Evolutionary conservation across 345 rosid genomes (phyloP).

Genomic region (Sonneratia caseolaris): DNA sequence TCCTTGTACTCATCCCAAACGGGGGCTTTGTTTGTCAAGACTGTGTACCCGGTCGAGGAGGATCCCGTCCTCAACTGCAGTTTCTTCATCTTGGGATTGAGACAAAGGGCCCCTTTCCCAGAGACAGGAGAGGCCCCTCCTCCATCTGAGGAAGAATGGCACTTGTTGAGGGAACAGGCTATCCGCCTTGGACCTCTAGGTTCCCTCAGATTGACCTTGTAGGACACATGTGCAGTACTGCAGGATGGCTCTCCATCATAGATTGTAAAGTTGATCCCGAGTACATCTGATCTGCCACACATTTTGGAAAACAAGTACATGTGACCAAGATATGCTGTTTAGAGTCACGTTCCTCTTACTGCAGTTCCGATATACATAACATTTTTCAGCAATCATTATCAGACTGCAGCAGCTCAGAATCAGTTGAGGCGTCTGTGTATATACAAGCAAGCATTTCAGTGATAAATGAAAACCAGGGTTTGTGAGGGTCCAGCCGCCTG

Average conservation of each 20-base stretch:
- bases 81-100: constrained; percentile 28
- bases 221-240: constrained; percentile 66
- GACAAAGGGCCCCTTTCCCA: constrained; percentile 11
- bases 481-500: too few relatives aligned
- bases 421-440: too few relatives aligned
- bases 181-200: constrained; percentile 97
- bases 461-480: too few relatives aligned
- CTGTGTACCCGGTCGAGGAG: constrained; percentile 23
- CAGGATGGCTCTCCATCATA: constrained; percentile 77
- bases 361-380: too few relatives aligned
- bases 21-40: constrained; percentile 75
- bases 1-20: constrained; percentile 90
- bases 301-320: not conserved
- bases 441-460: too few relatives aligned
- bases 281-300: constrained; percentile 74
- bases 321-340: too few relatives aligned
- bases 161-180: constrained; percentile 47
- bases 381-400: too few relatives aligned
- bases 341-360: too few relatives aligned
- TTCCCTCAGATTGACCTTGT: constrained; percentile 82
- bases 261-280: constrained; percentile 83
- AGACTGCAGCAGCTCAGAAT: too few relatives aligned
- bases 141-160: constrained; percentile 21
- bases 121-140: constrained; percentile 23
- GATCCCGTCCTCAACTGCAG: constrained; percentile 15